Conservation (phyloP, 768 basidiomycete genomes). For the Steccherinum ochraceum region DNA sequence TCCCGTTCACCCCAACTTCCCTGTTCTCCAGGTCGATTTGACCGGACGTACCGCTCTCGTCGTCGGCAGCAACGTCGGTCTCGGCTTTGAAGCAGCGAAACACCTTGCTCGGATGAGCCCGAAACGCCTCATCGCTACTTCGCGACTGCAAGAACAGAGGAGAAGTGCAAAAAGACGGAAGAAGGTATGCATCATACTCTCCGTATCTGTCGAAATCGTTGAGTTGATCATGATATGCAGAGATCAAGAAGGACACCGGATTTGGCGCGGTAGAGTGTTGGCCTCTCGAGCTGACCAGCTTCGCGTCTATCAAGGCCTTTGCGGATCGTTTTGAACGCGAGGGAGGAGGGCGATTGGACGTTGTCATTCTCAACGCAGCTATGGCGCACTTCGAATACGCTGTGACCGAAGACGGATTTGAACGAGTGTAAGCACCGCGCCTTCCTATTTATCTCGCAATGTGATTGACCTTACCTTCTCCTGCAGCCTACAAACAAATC, state of each 20-base stretch:
- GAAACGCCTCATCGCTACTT: conserved; percentile 31
- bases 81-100: conserved; percentile 41
- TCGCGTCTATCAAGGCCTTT: conserved; percentile 20
- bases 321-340: conserved; percentile 11
- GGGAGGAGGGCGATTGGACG: conserved; percentile 18
- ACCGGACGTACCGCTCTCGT: conserved; percentile 48
- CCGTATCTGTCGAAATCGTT: not conserved
- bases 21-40: no score
- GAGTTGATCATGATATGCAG: conserved; percentile 21
- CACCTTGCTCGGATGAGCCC: conserved; percentile 41
- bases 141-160: conserved; percentile 29
- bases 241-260: conserved; percentile 11
- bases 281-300: conserved; percentile 19
- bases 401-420: conserved; percentile 21
- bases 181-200: conserved; percentile 21
- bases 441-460: no score
- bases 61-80: conserved; percentile 43
- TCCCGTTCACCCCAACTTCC: no score
- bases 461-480: no score
- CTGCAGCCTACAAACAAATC: conserved; percentile 47
- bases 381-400: conserved; percentile 19
- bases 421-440: no score
- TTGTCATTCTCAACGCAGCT: conserved; percentile 21
- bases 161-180: conserved; percentile 29
- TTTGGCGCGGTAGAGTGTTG: conserved; percentile 11